phyloP scores from a whole-genome alignment of 371 early-diverging fungal species.

The Apophysomyces elegans region DNA sequence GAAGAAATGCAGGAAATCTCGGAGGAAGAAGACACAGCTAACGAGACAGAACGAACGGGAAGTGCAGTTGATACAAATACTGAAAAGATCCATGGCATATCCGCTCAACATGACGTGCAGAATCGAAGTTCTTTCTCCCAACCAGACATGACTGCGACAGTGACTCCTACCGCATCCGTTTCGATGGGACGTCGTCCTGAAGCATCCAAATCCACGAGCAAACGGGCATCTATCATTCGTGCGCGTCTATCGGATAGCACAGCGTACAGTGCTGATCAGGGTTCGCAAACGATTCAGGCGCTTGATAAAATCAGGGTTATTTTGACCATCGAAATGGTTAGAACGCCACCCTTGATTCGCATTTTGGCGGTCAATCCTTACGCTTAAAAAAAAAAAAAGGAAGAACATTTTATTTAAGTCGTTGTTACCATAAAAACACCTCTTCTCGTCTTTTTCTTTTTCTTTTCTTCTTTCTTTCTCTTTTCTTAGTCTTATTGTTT shows the following conservation, averaged over 20 bases:
- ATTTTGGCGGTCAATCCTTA: conserved; percentile 68
- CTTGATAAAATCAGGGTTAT: conserved; percentile 65
- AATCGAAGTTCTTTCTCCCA: not conserved
- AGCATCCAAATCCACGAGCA: conserved; percentile 27
- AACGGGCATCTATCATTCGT: conserved; percentile 44
- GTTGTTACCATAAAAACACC: conserved; percentile 9
- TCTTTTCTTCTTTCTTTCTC: not conserved
- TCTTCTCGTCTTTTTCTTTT: not conserved
- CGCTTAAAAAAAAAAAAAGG: conserved; percentile 30
- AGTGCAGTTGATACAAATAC: not conserved
- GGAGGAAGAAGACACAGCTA: not conserved
- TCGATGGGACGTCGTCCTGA: conserved; percentile 26
- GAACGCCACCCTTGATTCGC: conserved; percentile 74
- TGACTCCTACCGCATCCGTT: conserved; percentile 1
- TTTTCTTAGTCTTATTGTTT: not conserved
- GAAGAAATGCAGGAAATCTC: conserved; percentile 32
- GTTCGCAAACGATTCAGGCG: conserved; percentile 64
- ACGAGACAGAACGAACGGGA: not conserved
- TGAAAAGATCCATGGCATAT: not conserved
- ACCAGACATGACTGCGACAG: not conserved
- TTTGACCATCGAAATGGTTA: conserved; percentile 61
- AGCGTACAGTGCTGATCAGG: conserved; percentile 43
- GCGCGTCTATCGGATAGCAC: conserved; percentile 46
- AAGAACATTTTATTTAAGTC: conserved; percentile 1
- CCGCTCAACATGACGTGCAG: not conserved